These are phyloP conservation scores for Spizellomyces punctatus DNA, from an alignment of 192 early-diverging fungal genomes.

Conservation along the genomic window DNA sequence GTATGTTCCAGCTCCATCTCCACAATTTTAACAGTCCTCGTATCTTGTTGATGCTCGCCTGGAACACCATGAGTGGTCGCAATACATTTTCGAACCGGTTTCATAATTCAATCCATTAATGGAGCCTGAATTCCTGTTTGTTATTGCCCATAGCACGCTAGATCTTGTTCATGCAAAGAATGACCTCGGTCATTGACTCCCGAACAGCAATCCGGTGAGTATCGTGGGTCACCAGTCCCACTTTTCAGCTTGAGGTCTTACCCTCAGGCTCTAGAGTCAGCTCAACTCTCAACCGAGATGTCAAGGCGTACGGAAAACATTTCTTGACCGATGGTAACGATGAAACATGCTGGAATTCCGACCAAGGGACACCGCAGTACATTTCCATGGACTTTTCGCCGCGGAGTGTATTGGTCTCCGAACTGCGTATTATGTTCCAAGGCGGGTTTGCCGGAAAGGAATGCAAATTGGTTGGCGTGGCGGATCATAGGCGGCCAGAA, in stretches of 20 bases:
- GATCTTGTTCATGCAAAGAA: too few relatives aligned
- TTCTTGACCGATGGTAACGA: constrained; percentile 72
- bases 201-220: too few relatives aligned
- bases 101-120: too few relatives aligned
- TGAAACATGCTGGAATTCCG: constrained; percentile 96
- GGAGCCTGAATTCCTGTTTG: too few relatives aligned
- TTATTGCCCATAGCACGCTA: too few relatives aligned
- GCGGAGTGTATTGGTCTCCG: constrained; percentile 35
- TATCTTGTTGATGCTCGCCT: too few relatives aligned
- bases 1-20: too few relatives aligned
- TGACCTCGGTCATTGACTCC: too few relatives aligned
- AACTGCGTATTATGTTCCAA: constrained; percentile 73
- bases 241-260: not conserved
- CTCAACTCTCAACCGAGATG: constrained; percentile 85
- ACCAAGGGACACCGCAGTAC: constrained; percentile 77
- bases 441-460: constrained; percentile 85
- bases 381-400: constrained; percentile 70
- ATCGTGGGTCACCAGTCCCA: too few relatives aligned
- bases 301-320: constrained; percentile 76
- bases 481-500: not conserved
- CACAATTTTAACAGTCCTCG: too few relatives aligned
- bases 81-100: too few relatives aligned
- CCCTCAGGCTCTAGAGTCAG: constrained; percentile 63
- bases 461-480: constrained; percentile 53
- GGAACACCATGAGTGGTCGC: too few relatives aligned